A percentile compares a stretch with the other conserved stretches of the same genome.
Conservation (phyloP, 2,329 filamentous ascomycete species). For the Fusarium sp. region DNA sequence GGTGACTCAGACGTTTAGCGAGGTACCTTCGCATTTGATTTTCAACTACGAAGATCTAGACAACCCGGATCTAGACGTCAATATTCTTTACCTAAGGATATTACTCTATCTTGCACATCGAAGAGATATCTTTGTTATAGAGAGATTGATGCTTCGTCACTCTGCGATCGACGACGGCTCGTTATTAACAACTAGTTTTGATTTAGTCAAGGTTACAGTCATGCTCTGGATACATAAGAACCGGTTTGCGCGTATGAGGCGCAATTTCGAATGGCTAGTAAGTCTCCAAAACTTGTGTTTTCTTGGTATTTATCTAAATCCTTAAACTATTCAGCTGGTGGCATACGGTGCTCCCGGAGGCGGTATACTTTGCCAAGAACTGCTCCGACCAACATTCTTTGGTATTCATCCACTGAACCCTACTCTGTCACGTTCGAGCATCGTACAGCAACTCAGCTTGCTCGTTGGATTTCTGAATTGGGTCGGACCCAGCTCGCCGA, state of each 20-base stretch:
- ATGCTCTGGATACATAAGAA: conserved; percentile 64
- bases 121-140: conserved; percentile 70
- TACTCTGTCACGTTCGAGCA: conserved; percentile 60
- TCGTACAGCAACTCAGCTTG: conserved; percentile 65
- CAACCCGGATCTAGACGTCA: conserved; percentile 47
- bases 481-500: conserved; percentile 62
- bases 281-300: conserved; percentile 22
- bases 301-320: neutral
- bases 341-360: conserved; percentile 63
- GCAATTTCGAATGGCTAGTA: conserved; percentile 65
- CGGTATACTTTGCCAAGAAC: conserved; percentile 64
- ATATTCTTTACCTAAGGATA: conserved; percentile 59
- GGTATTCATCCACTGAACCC: conserved; percentile 51
- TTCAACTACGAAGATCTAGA: conserved; percentile 57
- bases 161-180: conserved; percentile 56
- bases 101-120: conserved; percentile 64
- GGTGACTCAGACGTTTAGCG: conserved; percentile 51
- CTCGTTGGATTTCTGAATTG: conserved; percentile 65
- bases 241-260: conserved; percentile 56
- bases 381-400: conserved; percentile 59
- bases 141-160: conserved; percentile 66
- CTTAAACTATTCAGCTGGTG: conserved; percentile 58
- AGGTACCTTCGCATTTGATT: conserved; percentile 56
- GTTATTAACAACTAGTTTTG: conserved; percentile 61
- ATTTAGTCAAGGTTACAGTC: conserved; percentile 62